Evolutionary conservation across 139 green algal genomes (phyloP).

Genomic region (Diplosphaera chodatii): DNA sequence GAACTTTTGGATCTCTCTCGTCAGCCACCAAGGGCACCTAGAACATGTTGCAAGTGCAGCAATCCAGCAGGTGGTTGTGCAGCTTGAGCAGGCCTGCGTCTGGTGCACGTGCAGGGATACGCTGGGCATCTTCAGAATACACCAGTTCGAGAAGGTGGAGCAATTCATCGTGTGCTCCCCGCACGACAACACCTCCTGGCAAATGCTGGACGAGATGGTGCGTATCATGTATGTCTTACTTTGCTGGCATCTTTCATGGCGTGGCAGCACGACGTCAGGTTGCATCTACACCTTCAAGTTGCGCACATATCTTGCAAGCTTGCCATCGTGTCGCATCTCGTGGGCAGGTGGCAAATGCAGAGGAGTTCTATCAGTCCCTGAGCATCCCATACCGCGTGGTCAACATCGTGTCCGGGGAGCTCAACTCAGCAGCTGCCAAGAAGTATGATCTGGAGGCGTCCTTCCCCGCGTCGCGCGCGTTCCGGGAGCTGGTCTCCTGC

Average conservation of each 20-base stretch:
- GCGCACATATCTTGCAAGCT: too few relatives aligned
- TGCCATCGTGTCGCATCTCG: too few relatives aligned
- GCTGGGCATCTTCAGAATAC: slow-evolving; percentile 85
- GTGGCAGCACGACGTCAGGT: too few relatives aligned
- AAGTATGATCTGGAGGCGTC: slow-evolving; percentile 99
- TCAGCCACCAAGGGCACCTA: too few relatives aligned
- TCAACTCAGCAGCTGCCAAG: slow-evolving; percentile 98
- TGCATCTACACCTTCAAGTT: too few relatives aligned
- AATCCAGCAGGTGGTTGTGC: too few relatives aligned
- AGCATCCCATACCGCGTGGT: slow-evolving; percentile 90
- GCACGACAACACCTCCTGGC: slow-evolving; percentile 81
- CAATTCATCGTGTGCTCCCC: slow-evolving; percentile 91
- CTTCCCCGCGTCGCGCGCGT: slow-evolving; percentile 89
- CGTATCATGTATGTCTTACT: too few relatives aligned
- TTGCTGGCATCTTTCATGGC: too few relatives aligned
- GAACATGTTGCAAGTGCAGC: too few relatives aligned
- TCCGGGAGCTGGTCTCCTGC: slow-evolving; percentile 95
- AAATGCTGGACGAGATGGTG: slow-evolving; percentile 96
- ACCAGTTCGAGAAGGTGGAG: slow-evolving; percentile 99
- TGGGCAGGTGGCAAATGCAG: slow-evolving; percentile 58
- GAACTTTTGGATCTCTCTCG: too few relatives aligned
- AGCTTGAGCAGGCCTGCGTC: too few relatives aligned
- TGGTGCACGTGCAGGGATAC: slow-evolving; percentile 33
- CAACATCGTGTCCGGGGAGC: slow-evolving; percentile 95
- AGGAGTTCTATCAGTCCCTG: slow-evolving; percentile 66